Evolutionary conservation across 371 early-diverging fungal genomes (phyloP), one percentile per base, ranked within the genome.

Genomic region (Lichtheimia ramosa): DNA sequence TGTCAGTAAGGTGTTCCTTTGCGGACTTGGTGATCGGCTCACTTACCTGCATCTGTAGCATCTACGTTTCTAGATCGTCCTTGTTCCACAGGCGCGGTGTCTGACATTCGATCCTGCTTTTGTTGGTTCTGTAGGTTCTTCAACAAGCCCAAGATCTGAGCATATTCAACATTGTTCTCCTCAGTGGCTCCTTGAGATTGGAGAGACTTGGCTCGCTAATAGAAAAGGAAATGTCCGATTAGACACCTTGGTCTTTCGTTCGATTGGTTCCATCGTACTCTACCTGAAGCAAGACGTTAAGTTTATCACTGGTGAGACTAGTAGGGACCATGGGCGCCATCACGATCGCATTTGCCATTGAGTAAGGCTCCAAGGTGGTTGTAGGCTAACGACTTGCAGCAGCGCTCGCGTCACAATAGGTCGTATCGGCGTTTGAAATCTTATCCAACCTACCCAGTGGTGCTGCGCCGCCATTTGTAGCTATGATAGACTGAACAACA

Each of bases 101-200:
- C 16, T 21, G 28, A 34, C 54, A n/a, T 27, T 52, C 42, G 28
- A 23, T 51, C 23, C 40, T 8, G 27, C 23, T 43, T 25, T 62
- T 55, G 68, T 56, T 57, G 75, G 62, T 61, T 69, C 69, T 63
- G 73, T 56, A 66, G 71, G 67, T 56, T 65, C 53, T 85, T 84
- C 51, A 91, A 65, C 20, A 85, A 65, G 13, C 73, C 66, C 79
- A 89, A 75, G 51, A 89, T 76, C 57, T 83, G 83, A 34, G 87
- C 88, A 66, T 79, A 83, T 62, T 90, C 89, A 23, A 72, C 77
- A 69, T 83, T 85, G 56, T 77, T 89, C 40, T 83, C 79, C 69
- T 89, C 89, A 6, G 83, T 89, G 5, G 86, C 89, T 16, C 91
- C 90, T 46, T 77, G 80, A 15, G 75, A 70, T 63, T 84, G 75